Base-by-base conservation (phyloP, 805 yeast species). In the Saccharomycopsis fermentans region DNA sequence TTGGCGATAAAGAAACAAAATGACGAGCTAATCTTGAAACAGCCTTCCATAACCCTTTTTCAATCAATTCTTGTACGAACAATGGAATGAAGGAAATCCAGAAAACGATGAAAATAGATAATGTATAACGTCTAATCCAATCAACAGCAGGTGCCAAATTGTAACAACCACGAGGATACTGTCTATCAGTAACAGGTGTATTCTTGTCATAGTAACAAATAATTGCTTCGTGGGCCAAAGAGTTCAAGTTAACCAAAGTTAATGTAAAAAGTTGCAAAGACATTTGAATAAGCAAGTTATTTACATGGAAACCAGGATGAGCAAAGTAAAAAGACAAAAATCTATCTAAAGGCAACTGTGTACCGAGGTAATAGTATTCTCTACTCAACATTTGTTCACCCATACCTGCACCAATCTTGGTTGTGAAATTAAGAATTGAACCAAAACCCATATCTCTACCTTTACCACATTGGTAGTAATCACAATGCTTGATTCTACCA, bases 371-470 rank as follows among this genome's bases (percentile, higher is more conserved):
- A 69, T 85, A 92, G 71, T 91, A 90, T 67, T 92, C 98, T 66
- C 98, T 79, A 5, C 96, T 89, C 36, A 92, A 73, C 70, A 91
- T 80, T 70, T 92, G 98, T 69, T 92, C 98, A 8, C 98, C 98
- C 98, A 92, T 92, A 55, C 98, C 98, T 50, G 96, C 94, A 2
- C 98, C 98, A 68, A 92, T 91, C 73, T 92, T 92, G 1, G 96
- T 86, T 0, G 97, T 92, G 74, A 92, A 92, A 68, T 91, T 92
- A 64, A 92, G 75, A 63, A 92, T 90, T 0, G 97, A 88, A 1
- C 90, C 86, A 72, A 92, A 92, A 2, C 98, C 98, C 58, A 92
- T 74, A 74, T 92, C 98, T 70, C 98, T 79, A 0, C 98, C 98
- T 70, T 92, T 92, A 35, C 98, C 98, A 72, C 98, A 92, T 70